phyloP scores from a whole-genome alignment of 2,329 filamentous ascomycete species.

The Epichloe brachyelytri region DNA sequence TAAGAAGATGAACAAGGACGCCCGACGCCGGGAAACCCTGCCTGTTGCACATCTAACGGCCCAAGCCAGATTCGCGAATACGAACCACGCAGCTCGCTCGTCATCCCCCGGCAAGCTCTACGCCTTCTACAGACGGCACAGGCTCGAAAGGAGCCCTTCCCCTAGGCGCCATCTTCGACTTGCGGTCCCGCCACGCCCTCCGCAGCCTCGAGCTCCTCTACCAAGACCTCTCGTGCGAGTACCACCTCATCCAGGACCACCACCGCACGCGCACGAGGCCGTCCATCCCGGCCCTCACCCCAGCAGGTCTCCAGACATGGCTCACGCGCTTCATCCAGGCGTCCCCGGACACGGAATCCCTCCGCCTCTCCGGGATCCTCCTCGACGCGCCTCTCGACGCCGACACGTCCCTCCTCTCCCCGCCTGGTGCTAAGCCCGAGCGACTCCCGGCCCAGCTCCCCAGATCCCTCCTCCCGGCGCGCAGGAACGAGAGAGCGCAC shows the following conservation, averaged over 20 bases:
- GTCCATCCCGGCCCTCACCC: constrained; percentile 51
- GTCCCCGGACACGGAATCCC: constrained; percentile 62
- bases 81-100: constrained; percentile 30
- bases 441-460: constrained; percentile 70
- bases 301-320: constrained; percentile 58
- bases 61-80: constrained; percentile 18
- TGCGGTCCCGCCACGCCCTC: constrained; percentile 14
- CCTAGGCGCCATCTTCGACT: constrained; percentile 50
- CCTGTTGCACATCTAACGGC: background rate
- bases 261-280: constrained; percentile 32
- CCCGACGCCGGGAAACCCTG: too few relatives aligned
- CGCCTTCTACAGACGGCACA: constrained; percentile 57
- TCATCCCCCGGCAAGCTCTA: constrained; percentile 67
- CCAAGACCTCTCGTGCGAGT: constrained; percentile 39
- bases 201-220: constrained; percentile 36
- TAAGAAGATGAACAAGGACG: constrained; percentile 24
- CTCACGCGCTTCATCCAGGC: constrained; percentile 60
- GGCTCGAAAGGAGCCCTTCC: constrained; percentile 52
- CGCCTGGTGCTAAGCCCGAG: constrained; percentile 48
- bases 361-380: constrained; percentile 55
- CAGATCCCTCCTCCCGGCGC: constrained; percentile 54
- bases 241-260: constrained; percentile 48
- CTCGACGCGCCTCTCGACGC: constrained; percentile 54
- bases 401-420: constrained; percentile 14
- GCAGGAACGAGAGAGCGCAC: constrained; percentile 41